Evolutionary conservation across 2,329 filamentous ascomycete genomes (phyloP).

Genomic region (Malbranchea cinnamomea): DNA sequence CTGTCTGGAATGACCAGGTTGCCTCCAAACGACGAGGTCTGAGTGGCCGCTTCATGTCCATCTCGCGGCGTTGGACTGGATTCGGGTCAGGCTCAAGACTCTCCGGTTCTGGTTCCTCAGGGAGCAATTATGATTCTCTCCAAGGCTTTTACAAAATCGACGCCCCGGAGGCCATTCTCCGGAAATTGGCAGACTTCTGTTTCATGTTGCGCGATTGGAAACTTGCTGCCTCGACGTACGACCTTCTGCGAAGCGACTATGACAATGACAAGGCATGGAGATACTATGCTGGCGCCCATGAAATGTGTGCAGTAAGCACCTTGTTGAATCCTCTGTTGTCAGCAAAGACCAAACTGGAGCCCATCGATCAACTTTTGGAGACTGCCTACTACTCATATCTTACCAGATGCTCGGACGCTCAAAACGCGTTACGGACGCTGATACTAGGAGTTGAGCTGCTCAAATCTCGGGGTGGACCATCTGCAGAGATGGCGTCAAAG

Average conservation of each 20-base stretch:
- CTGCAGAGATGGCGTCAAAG: conserved; percentile 70
- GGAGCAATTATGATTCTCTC: conserved; percentile 58
- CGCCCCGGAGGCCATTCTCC: conserved; percentile 74
- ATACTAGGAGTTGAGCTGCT: conserved; percentile 68
- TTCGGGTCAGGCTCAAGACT: conserved; percentile 58
- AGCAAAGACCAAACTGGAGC: conserved; percentile 64
- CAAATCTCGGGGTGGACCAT: conserved; percentile 61
- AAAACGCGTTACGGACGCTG: conserved; percentile 65
- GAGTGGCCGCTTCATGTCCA: conserved; percentile 81
- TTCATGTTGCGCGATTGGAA: conserved; percentile 98
- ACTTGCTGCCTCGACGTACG: conserved; percentile 79
- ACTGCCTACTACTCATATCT: conserved; percentile 85
- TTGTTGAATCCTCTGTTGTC: conserved; percentile 60
- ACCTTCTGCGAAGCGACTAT: conserved; percentile 77
- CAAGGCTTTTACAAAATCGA: conserved; percentile 75
- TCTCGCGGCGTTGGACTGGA: conserved; percentile 78
- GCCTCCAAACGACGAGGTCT: conserved; percentile 79
- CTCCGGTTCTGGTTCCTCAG: conserved; percentile 30
- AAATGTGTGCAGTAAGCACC: conserved; percentile 81
- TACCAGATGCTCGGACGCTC: conserved; percentile 64
- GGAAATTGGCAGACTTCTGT: conserved; percentile 84
- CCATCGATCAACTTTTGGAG: conserved; percentile 74
- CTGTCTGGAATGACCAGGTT: conserved; percentile 94
- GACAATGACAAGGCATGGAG: conserved; percentile 94
- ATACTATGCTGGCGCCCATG: conserved; percentile 82